Percentiles rank a stretch among this genome's conserved stretches.
These are phyloP conservation scores for Pulveroboletus sp. DNA, from an alignment of 768 basidiomycete species.

Conservation along the genomic window DNA sequence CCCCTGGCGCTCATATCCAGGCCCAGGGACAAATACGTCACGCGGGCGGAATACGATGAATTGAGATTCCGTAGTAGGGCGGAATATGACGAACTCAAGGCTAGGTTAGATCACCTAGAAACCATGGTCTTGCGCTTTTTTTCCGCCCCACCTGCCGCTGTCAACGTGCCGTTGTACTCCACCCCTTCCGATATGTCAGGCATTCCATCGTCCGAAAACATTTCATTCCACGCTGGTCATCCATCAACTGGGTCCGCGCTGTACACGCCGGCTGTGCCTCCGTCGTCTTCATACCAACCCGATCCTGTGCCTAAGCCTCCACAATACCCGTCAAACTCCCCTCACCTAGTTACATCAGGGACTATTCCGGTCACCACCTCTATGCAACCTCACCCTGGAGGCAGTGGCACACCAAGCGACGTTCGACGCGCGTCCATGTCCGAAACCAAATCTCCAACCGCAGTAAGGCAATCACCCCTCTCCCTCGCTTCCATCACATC, in stretches of 20 bases:
- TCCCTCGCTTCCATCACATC: conserved; percentile 40
- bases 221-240: conserved; percentile 28
- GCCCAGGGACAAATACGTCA: conserved; percentile 74
- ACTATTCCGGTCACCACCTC: conserved; percentile 18
- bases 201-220: conserved; percentile 20
- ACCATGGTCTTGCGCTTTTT: conserved; percentile 43
- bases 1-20: conserved; percentile 10
- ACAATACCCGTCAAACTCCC: conserved; percentile 26
- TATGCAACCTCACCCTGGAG: conserved; percentile 12
- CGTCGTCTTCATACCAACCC: conserved; percentile 22
- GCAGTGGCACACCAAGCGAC: conserved; percentile 18
- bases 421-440: conserved; percentile 27
- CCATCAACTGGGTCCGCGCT: conserved; percentile 23
- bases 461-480: conserved; percentile 35
- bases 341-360: conserved; percentile 24
- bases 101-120: conserved; percentile 59
- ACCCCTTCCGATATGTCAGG: conserved; percentile 30
- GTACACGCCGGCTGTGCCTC: conserved; percentile 18
- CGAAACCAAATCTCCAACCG: conserved; percentile 28
- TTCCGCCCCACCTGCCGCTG: conserved; percentile 24
- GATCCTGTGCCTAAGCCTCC: conserved; percentile 22
- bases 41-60: conserved; percentile 71
- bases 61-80: conserved; percentile 48
- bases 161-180: conserved; percentile 28
- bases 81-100: conserved; percentile 53